These are phyloP conservation scores for Luzula sylvatica DNA, from an alignment of 176 grass and related monocot species.

Conservation along the genomic window DNA sequence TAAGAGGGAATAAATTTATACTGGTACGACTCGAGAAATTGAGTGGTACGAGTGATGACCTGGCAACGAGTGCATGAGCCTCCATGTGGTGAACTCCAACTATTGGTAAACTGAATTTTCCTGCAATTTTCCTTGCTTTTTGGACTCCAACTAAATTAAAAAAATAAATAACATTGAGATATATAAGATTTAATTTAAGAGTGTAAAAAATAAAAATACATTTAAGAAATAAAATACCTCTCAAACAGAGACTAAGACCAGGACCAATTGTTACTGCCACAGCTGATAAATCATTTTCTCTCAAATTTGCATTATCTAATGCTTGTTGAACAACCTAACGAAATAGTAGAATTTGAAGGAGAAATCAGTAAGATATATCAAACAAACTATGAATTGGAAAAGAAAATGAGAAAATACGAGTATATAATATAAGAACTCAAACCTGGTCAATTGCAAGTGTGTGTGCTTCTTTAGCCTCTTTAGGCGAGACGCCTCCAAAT, in stretches of 20 bases:
- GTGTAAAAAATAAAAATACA: not conserved
- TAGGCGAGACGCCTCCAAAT: constrained; percentile 81
- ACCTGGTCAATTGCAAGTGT: constrained; percentile 77
- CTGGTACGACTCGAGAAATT: not conserved
- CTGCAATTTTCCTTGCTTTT: constrained; percentile 75
- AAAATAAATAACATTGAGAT: constrained; percentile 3
- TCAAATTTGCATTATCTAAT: constrained; percentile 57
- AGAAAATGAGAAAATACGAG: constrained; percentile 8
- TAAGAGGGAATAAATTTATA: constrained; percentile 16
- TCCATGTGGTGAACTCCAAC: constrained; percentile 97
- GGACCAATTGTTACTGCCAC: constrained; percentile 88
- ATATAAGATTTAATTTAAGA: not conserved
- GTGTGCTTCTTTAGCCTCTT: constrained; percentile 95
- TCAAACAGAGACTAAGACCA: constrained; percentile 85
- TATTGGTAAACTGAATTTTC: constrained; percentile 55
- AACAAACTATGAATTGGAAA: constrained; percentile 4
- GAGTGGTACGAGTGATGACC: constrained; percentile 32
- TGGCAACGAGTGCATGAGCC: constrained; percentile 90
- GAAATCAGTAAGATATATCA: not conserved
- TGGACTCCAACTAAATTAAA: constrained; percentile 80
- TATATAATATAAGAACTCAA: too few relatives aligned
- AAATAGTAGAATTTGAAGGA: not conserved
- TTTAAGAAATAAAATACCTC: constrained; percentile 34
- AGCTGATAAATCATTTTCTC: constrained; percentile 65
- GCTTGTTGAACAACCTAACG: constrained; percentile 84